Conservation (phyloP, 164 flowering plant genomes). For the Pachysandra terminalis region DNA sequence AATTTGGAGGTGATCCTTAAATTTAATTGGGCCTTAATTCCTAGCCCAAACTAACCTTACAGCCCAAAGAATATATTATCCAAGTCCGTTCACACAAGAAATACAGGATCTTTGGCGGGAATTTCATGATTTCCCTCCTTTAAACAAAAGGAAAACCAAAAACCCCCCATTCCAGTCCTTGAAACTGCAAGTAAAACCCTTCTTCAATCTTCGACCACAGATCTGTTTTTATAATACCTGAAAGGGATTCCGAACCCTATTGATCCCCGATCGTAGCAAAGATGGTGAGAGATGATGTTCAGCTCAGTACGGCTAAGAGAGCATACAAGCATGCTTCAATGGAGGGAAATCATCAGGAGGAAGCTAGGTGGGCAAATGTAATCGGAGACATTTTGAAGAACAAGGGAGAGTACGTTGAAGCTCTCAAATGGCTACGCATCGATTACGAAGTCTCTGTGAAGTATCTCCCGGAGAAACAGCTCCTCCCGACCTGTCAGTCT, state of each 20-base stretch:
- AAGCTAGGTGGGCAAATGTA: slow-evolving; percentile 93
- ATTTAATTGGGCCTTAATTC: no score
- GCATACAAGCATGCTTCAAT: slow-evolving; percentile 57
- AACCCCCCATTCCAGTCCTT: no score
- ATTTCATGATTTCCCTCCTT: no score
- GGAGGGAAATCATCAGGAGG: slow-evolving; percentile 74
- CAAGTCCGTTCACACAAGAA: no score
- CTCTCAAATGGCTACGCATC: slow-evolving; percentile 77
- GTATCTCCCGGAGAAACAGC: slow-evolving; percentile 64
- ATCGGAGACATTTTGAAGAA: slow-evolving; percentile 79
- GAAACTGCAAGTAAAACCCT: no score
- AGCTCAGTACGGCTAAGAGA: slow-evolving; percentile 61
- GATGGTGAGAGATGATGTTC: slow-evolving; percentile 36
- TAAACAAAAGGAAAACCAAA: no score
- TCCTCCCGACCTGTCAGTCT: slow-evolving; percentile 86
- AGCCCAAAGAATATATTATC: no score
- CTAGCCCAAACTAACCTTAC: no score
- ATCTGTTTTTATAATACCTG: background rate
- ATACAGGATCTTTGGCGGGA: no score
- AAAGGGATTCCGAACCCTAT: no score
- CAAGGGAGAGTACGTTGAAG: slow-evolving; percentile 83
- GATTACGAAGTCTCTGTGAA: slow-evolving; percentile 75
- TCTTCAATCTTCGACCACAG: background rate
- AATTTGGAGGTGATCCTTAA: no score
- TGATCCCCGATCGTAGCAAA: background rate